phyloP scores from a whole-genome alignment of 192 early-diverging fungal species.

The Geranomyces michiganensis region DNA sequence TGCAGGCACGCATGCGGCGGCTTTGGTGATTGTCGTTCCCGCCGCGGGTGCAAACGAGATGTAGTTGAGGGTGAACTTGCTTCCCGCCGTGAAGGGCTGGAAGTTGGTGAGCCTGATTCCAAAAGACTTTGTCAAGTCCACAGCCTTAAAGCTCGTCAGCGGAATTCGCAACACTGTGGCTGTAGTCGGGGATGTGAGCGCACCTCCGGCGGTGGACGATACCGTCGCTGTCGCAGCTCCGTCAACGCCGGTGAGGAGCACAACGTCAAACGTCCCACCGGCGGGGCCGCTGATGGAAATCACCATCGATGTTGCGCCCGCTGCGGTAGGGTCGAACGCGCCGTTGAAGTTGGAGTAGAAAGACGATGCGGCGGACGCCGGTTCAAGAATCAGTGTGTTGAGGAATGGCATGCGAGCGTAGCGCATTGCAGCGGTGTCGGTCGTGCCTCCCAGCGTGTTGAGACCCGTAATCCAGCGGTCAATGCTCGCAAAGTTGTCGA shows the following conservation, averaged over 20 bases:
- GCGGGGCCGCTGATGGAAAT: background rate
- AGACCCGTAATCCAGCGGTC: background rate
- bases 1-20: background rate
- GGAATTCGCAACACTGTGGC: background rate
- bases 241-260: background rate
- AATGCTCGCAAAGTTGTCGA: background rate
- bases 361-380: background rate
- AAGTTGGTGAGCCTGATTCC: background rate
- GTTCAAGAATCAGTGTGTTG: constrained; percentile 4
- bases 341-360: background rate
- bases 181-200: background rate
- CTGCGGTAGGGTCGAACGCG: background rate
- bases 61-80: background rate
- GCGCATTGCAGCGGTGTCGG: background rate
- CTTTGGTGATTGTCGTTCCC: background rate
- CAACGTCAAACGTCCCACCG: background rate
- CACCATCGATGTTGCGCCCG: background rate
- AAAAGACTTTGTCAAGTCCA: background rate
- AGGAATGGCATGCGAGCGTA: background rate
- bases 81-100: background rate
- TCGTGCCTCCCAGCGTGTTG: background rate
- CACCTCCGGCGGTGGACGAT: background rate
- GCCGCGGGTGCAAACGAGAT: background rate
- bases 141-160: background rate
- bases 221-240: background rate